Evolutionary conservation across 2,329 filamentous ascomycete species (phyloP), one percentile per base, ranked within the genome.

Genomic region (Aspergillus pseudoviridinutans): DNA sequence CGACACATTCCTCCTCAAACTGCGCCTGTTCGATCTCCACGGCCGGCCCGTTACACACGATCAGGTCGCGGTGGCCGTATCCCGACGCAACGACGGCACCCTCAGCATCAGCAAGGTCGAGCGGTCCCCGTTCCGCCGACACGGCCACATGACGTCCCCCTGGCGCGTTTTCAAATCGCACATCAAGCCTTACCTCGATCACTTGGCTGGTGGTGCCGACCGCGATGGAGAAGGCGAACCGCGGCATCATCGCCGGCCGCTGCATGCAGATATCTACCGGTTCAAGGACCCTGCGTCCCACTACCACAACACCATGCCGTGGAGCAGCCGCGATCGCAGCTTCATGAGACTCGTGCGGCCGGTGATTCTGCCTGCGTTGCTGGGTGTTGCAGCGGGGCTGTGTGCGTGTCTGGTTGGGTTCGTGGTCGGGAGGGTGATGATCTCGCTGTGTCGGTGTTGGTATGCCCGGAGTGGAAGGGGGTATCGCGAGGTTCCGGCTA

Each of bases 371-470:
- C 75, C 76, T 3, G 70, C 70, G 9, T 56, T 78, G 2, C 60
- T 76, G 4, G 76, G 76, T 7, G 63, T 75, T 2, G 64, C 67
- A 1, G 71, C 73, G 4, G 75, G 74, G 25, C 56, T 77, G 24
- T 55, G 72, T 9, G 73, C 73, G 20, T 75, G 72, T 51, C 60
- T 74, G 28, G 50, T 75, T 1, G 76, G 76, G 20, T 77, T 76
- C 61, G 49, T 75, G 8, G 51, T 75, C 22, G 76, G 74, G 2
- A 60, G 60, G 42, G 22, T 67, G 2, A 29, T 57, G 9, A 55
- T 61, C 20, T 42, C 54, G 3, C 51, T 54, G 44, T 68, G 54
- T 60, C 58, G 3, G 47, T 67, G 9, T 56, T 49, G 50, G 52
- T 56, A 49, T 52, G 10, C 52, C 4, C 57, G 57, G 3, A 42